Conservation (phyloP, 2,329 filamentous ascomycete species). For the Helotiales sp. region DNA sequence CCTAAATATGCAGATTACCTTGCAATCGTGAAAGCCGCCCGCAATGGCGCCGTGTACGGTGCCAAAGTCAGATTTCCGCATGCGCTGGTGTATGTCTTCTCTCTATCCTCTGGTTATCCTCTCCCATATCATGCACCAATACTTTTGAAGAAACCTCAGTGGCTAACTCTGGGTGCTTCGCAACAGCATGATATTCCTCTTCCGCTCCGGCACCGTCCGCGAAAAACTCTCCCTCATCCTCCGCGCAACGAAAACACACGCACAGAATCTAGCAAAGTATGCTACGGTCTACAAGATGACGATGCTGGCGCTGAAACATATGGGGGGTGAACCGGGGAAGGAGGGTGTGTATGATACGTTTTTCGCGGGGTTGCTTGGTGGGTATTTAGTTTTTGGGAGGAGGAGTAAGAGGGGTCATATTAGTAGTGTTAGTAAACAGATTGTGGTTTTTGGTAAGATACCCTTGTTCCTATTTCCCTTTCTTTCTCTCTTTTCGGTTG, state of each 20-base stretch:
- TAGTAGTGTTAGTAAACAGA: conserved; percentile 90
- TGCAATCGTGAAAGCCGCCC: conserved; percentile 86
- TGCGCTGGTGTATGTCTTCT: conserved; percentile 73
- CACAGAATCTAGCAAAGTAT: conserved; percentile 88
- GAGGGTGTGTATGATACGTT: conserved; percentile 82
- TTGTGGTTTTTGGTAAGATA: conserved; percentile 76
- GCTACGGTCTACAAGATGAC: conserved; percentile 86
- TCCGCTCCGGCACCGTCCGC: conserved; percentile 82
- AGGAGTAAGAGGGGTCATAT: conserved; percentile 69
- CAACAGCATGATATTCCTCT: conserved; percentile 96
- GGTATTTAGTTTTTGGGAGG: conserved; percentile 88
- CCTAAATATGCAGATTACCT: conserved; percentile 85
- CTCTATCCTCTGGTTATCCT: not conserved
- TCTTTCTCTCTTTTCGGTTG: not conserved
- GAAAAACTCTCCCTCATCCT: conserved; percentile 80
- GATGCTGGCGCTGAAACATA: conserved; percentile 75
- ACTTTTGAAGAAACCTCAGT: too few species aligned
- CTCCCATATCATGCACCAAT: too few species aligned
- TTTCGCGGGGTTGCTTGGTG: conserved; percentile 83
- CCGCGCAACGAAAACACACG: conserved; percentile 87
- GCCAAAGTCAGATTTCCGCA: conserved; percentile 98
- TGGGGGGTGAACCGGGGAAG: conserved; percentile 62
- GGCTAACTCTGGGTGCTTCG: not conserved
- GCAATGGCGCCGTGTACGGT: conserved; percentile 97
- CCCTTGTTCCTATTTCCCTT: not conserved